Percentiles rank a stretch among this genome's conserved stretches.
phyloP scores from a whole-genome alignment of 805 yeast species.

The Hanseniaspora clermontiae region DNA sequence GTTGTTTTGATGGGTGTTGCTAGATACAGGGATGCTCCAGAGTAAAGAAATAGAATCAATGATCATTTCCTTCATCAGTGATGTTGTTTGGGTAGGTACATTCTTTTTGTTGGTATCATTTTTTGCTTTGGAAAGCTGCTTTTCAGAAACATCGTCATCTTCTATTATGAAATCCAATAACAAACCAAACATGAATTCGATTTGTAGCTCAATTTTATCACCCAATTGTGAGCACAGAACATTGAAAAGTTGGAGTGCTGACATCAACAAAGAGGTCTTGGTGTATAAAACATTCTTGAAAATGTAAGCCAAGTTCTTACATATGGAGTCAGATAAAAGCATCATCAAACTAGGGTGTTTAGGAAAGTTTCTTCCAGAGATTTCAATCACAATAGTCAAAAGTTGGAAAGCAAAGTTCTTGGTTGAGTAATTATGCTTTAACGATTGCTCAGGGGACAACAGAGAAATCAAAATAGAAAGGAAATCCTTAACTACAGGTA shows the following conservation, averaged over 20 bases:
- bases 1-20: conserved; percentile 27
- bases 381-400: conserved; percentile 67
- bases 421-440: conserved; percentile 76
- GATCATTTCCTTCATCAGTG: conserved; percentile 60
- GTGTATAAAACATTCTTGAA: conserved; percentile 50
- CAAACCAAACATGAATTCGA: conserved; percentile 56
- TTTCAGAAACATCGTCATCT: background rate
- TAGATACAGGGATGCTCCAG: conserved; percentile 63
- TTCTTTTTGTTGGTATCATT: conserved; percentile 14
- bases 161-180: conserved; percentile 45
- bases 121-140: conserved; percentile 11
- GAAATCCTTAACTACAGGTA: conserved; percentile 64
- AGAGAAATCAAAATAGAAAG: conserved; percentile 64
- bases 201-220: conserved; percentile 57
- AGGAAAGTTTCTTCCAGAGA: conserved; percentile 51
- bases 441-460: conserved; percentile 68
- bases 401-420: conserved; percentile 70
- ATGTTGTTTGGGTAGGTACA: conserved; percentile 16
- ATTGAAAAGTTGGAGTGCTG: conserved; percentile 62
- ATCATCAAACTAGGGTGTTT: conserved; percentile 53
- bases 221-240: conserved; percentile 60
- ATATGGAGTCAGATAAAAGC: conserved; percentile 66
- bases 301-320: conserved; percentile 70
- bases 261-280: conserved; percentile 57
- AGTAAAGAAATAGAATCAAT: conserved; percentile 71